These are phyloP conservation scores for Neurospora sp. DNA, from an alignment of 495 filamentous ascomycete species.

Conservation along the genomic window DNA sequence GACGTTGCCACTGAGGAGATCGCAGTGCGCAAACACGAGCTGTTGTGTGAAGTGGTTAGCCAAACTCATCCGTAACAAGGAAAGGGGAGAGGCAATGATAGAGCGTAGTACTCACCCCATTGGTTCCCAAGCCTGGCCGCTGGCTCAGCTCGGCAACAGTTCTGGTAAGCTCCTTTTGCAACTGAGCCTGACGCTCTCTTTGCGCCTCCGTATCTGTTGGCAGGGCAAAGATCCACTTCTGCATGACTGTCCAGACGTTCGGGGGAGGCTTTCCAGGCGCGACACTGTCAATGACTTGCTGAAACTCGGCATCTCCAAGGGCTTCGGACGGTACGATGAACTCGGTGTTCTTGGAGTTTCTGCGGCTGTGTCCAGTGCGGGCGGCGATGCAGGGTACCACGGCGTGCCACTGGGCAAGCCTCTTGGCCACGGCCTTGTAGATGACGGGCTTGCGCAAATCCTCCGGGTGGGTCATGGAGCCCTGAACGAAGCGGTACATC, in stretches of 20 bases:
- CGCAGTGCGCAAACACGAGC: slow-evolving; percentile 91
- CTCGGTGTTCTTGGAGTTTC: slow-evolving; percentile 19
- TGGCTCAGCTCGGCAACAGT: slow-evolving; percentile 61
- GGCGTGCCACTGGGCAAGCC: slow-evolving; percentile 90
- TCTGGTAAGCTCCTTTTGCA: slow-evolving; percentile 67
- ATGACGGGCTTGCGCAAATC: slow-evolving; percentile 63
- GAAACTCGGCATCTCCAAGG: slow-evolving; percentile 23
- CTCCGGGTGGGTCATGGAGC: slow-evolving; percentile 63
- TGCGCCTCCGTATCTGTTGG: slow-evolving; percentile 61
- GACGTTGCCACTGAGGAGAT: slow-evolving; percentile 89
- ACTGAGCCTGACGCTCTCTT: slow-evolving; percentile 47
- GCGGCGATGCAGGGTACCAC: slow-evolving; percentile 51
- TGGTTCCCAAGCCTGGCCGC: slow-evolving; percentile 58
- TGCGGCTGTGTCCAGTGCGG: slow-evolving; percentile 26
- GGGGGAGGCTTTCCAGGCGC: slow-evolving; percentile 55
- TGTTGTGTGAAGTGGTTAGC: slow-evolving; percentile 27
- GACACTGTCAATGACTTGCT: slow-evolving; percentile 43
- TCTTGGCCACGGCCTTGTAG: slow-evolving; percentile 72
- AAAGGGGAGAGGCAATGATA: not conserved
- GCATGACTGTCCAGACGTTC: slow-evolving; percentile 87
- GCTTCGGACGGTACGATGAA: slow-evolving; percentile 6
- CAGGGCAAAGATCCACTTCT: slow-evolving; percentile 88
- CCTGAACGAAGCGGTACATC: slow-evolving; percentile 82
- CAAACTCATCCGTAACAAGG: not conserved
- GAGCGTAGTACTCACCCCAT: slow-evolving; percentile 48